Evolutionary conservation across 108 stramenopile species (phyloP), one percentile per base, ranked within the genome.

Genomic region (Cylindrotheca closterium): DNA sequence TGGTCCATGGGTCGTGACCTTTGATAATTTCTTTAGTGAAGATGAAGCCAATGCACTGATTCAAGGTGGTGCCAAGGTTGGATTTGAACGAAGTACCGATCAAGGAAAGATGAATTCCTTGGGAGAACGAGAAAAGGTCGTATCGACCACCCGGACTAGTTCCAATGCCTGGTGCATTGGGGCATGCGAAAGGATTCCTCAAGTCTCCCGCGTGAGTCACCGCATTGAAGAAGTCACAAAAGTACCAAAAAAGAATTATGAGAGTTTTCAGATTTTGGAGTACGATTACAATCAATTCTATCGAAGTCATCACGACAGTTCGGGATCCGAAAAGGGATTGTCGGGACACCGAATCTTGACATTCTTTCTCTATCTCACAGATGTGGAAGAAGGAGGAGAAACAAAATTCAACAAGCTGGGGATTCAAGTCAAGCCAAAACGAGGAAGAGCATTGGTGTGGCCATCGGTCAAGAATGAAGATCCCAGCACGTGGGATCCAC

Each of bases 311-410:
- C 92, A 94, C 61, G 92, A 94, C 58, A 73, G 64, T 17, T 2
- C 17, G 19, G 71, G 63, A 19, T 66, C 81, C 27, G 85, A 86
- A 55, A 60, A 69, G 17, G 69, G 70, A 23, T 74, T 81, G 10
- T 51, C 84, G 33, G 93, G 93, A 24, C 88, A 86, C 45, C 74
- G 93, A n/a, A 91, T 91, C 23, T 57, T 89, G 52, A 94, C 93
- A 26, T 94, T 94, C 71, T 94, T 89, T 63, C 71, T 94, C 50
- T 93, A 93, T 57, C 71, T 93, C 15, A 68, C 67, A 10, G 87
- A 94, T 67, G 93, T 94, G 3, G 93, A 91, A 73, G 86, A 86
- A 61, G 93, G 93, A 7, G 93, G 93, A 27, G 89, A 87, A 56
- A 94, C 93, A 15, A 55, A 70, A 23, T 94, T 94, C 68, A 80